Conservation (phyloP, 148 eudicot species). For the Suaeda aralocaspica region DNA sequence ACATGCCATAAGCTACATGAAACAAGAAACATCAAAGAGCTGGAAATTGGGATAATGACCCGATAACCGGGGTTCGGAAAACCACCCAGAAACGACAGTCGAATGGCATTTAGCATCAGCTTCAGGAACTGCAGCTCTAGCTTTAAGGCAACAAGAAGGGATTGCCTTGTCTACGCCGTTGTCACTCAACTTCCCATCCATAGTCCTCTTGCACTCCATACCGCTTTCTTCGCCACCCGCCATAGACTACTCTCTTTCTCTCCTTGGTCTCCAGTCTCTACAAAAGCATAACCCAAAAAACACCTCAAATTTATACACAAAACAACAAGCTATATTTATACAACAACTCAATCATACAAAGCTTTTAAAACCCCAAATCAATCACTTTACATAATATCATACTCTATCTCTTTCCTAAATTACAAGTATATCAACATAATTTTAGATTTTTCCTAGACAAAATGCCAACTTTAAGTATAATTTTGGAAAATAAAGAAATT, state of each 20-base stretch:
- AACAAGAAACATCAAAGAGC: background rate
- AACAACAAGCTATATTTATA: background rate
- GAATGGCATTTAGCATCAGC: slow-evolving; percentile 74
- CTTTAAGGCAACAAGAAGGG: slow-evolving; percentile 88
- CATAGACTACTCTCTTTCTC: slow-evolving; percentile 56
- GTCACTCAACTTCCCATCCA: slow-evolving; percentile 73
- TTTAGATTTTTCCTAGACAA: too few species aligned
- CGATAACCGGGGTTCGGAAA: slow-evolving; percentile 55
- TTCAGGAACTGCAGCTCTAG: slow-evolving; percentile 57
- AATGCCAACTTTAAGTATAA: too few species aligned
- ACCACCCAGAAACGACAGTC: slow-evolving; percentile 98
- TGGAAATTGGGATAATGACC: slow-evolving; percentile 42
- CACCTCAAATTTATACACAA: background rate
- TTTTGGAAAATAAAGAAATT: too few species aligned
- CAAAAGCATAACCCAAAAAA: slow-evolving; percentile 31
- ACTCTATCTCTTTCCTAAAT: too few species aligned
- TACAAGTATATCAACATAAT: too few species aligned
- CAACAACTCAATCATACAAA: background rate
- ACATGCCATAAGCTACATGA: background rate
- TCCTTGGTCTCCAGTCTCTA: slow-evolving; percentile 80
- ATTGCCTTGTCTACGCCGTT: slow-evolving; percentile 37
- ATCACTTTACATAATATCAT: too few species aligned
- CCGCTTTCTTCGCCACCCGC: slow-evolving; percentile 64
- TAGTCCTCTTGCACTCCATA: slow-evolving; percentile 68
- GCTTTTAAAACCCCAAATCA: background rate